A percentile compares a stretch with the other conserved stretches of the same genome.
Conservation (phyloP, 495 filamentous ascomycete species). For the Tuber aestivum region DNA sequence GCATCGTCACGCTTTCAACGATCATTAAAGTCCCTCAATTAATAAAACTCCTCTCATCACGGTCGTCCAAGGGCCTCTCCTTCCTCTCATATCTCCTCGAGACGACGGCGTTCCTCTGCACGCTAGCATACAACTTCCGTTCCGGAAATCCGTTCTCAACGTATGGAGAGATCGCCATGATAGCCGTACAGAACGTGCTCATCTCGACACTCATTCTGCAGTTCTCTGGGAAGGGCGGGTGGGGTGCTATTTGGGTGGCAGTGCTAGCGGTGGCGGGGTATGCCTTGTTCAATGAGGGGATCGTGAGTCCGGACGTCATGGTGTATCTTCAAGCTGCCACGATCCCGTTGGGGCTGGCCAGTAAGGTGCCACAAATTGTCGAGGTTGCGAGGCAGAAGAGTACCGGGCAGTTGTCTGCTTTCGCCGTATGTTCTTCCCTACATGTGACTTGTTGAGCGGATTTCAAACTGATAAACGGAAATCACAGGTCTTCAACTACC, state of each 20-base stretch:
- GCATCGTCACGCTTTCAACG: slow-evolving; percentile 78
- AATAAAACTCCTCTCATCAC: slow-evolving; percentile 74
- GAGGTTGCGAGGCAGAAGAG: slow-evolving; percentile 76
- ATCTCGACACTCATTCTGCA: slow-evolving; percentile 78
- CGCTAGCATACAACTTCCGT: slow-evolving; percentile 80
- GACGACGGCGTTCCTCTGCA: slow-evolving; percentile 75
- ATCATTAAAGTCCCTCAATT: slow-evolving; percentile 96
- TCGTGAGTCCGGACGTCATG: slow-evolving; percentile 64
- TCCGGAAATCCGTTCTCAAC: slow-evolving; percentile 92
- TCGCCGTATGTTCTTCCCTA: slow-evolving; percentile 63
- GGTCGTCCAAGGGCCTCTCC: slow-evolving; percentile 72
- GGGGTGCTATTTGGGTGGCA: slow-evolving; percentile 69
- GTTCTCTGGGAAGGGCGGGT: slow-evolving; percentile 57
- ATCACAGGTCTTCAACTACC: slow-evolving; percentile 90
- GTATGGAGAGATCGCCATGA: slow-evolving; percentile 87
- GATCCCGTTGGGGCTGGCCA: slow-evolving; percentile 72
- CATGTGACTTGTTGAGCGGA: background rate
- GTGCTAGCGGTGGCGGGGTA: slow-evolving; percentile 61
- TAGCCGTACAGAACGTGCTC: slow-evolving; percentile 82
- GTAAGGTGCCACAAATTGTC: slow-evolving; percentile 86
- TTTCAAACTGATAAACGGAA: slow-evolving; percentile 5
- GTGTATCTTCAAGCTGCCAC: slow-evolving; percentile 76
- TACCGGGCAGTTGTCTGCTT: slow-evolving; percentile 92
- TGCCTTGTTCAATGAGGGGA: slow-evolving; percentile 60
- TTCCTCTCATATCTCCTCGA: slow-evolving; percentile 90